Evolutionary conservation across 208 protist species (phyloP).

Genomic region (Trypanosoma cruzi): DNA sequence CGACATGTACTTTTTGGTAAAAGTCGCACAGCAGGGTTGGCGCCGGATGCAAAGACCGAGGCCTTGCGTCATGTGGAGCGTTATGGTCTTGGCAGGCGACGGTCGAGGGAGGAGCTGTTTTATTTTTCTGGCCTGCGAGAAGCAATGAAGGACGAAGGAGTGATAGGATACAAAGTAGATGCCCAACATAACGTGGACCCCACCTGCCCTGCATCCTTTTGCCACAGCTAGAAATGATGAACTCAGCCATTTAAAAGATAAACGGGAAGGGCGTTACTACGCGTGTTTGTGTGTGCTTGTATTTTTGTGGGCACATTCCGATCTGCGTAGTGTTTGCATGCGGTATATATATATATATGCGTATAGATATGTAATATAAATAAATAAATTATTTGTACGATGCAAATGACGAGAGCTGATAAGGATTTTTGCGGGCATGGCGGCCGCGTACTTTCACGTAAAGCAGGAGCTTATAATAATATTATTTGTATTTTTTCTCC

Average conservation of each 20-base stretch:
- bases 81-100: constrained; percentile 15
- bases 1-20: constrained; percentile 14
- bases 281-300: neutral
- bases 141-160: neutral
- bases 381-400: no score
- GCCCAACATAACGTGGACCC: neutral
- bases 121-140: neutral
- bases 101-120: constrained; percentile 13
- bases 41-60: neutral
- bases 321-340: neutral
- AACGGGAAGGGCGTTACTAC: no score
- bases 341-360: constrained; percentile 7
- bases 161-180: neutral
- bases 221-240: neutral
- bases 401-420: no score
- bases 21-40: neutral
- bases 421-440: no score
- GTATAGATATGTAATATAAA: neutral
- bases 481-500: no score
- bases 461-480: no score
- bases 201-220: neutral
- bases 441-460: no score
- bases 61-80: constrained; percentile 9
- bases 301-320: neutral
- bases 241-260: neutral